Evolutionary conservation across 768 basidiomycete species (phyloP).

Genomic region (Scleroderma citrinum): DNA sequence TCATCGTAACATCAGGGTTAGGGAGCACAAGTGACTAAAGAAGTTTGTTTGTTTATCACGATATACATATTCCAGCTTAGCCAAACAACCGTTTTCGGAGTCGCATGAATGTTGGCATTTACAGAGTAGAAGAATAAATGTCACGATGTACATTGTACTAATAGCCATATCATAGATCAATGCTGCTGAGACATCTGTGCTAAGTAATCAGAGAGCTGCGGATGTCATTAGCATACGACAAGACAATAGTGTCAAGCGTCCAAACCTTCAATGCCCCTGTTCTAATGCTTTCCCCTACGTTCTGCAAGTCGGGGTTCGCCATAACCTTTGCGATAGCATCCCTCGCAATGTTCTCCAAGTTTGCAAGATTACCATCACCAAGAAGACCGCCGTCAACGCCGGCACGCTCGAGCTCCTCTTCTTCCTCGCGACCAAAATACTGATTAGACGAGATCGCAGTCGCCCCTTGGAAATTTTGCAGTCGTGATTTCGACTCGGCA

Average conservation of each 20-base stretch:
- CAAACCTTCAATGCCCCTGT: constrained; percentile 77
- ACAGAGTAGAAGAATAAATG: too few relatives aligned
- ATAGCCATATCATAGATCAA: too few relatives aligned
- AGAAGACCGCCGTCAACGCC: constrained; percentile 51
- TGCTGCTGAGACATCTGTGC: constrained; percentile 55
- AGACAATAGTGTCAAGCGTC: constrained; percentile 3
- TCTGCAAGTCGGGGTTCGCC: constrained; percentile 85
- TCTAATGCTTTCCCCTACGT: constrained; percentile 71
- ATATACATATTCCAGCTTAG: not conserved
- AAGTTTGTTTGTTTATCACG: not conserved
- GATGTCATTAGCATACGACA: constrained; percentile 1
- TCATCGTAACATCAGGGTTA: constrained; percentile 50
- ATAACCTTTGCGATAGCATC: constrained; percentile 72
- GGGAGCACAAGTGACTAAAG: not conserved
- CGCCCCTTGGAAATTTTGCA: constrained; percentile 85
- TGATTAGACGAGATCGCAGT: constrained; percentile 91
- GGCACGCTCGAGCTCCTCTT: constrained; percentile 40
- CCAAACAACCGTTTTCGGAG: not conserved
- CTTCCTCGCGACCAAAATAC: constrained; percentile 93
- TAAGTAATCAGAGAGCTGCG: constrained; percentile 60
- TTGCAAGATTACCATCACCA: constrained; percentile 46
- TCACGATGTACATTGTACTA: too few relatives aligned
- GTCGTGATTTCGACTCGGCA: constrained; percentile 73
- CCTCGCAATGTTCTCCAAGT: constrained; percentile 58
- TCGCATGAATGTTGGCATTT: too few relatives aligned